Percentiles rank a stretch among this genome's conserved stretches.
Evolutionary conservation across 2,329 filamentous ascomycete species (phyloP).

Genomic region (Colletotrichum sp.): DNA sequence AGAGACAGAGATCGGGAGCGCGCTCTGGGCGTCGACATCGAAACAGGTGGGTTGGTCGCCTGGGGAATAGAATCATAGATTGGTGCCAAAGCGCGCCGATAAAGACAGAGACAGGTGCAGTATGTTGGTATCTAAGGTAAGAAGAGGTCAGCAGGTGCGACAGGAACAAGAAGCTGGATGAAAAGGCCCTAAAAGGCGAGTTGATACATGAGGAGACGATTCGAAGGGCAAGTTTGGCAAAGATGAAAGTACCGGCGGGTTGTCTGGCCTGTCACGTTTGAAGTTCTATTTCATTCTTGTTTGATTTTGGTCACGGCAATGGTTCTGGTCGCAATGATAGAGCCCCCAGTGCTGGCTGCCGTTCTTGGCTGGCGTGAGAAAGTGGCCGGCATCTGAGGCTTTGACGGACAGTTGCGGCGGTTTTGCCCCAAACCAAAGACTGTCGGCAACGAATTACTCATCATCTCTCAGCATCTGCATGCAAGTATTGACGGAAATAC

Average conservation of each 20-base stretch:
- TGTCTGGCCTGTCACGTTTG: not conserved
- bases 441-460: not conserved
- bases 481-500: not conserved
- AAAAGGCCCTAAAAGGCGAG: not conserved
- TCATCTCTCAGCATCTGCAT: not conserved
- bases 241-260: not conserved
- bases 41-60: not conserved
- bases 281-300: not conserved
- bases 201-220: not conserved
- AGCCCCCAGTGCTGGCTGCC: not conserved
- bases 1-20: not conserved
- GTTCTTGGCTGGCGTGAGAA: not conserved
- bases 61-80: not conserved
- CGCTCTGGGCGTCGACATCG: not conserved
- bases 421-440: not conserved
- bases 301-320: not conserved
- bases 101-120: not conserved
- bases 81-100: not conserved
- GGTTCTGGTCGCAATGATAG: too few relatives aligned
- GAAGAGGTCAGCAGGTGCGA: not conserved
- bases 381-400: not conserved
- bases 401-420: not conserved
- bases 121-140: not conserved
- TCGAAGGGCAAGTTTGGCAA: not conserved
- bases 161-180: not conserved